A percentile compares a stretch with the other conserved stretches of the same genome.
These are phyloP conservation scores for Salisapilia sapeloensis DNA, from an alignment of 352 stramenopile genomes.

Conservation along the genomic window DNA sequence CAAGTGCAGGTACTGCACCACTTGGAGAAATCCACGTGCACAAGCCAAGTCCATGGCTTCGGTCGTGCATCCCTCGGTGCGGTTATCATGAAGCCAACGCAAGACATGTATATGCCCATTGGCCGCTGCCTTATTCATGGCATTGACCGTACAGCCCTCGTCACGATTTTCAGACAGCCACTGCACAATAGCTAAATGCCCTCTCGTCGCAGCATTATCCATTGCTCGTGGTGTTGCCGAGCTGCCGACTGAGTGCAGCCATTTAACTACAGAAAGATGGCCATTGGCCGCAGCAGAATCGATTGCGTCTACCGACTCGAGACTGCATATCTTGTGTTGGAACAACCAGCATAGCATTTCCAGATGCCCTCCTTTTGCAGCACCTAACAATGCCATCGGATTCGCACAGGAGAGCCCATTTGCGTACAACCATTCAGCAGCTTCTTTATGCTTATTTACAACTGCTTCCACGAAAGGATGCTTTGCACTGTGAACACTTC, in stretches of 20 bases:
- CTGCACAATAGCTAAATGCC: slow-evolving; percentile 9
- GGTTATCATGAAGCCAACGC: slow-evolving; percentile 2
- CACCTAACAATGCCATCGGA: too few relatives aligned
- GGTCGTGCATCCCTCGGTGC: slow-evolving; percentile 3
- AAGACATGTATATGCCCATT: slow-evolving; percentile 2
- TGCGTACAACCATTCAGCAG: too few relatives aligned
- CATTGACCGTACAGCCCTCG: slow-evolving; percentile 1
- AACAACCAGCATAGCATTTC: too few relatives aligned
- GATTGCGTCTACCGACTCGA: slow-evolving; percentile 5
- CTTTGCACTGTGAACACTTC: too few relatives aligned
- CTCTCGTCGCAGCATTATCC: slow-evolving; percentile 6
- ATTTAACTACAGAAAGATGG: slow-evolving; percentile 7
- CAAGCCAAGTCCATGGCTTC: slow-evolving; percentile 3
- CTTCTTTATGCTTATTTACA: too few relatives aligned
- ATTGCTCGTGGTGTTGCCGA: slow-evolving; percentile 6
- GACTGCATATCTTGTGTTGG: neutral
- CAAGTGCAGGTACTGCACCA: slow-evolving; percentile 5
- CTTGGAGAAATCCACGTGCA: slow-evolving; percentile 1
- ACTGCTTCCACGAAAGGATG: too few relatives aligned
- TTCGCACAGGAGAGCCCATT: too few relatives aligned
- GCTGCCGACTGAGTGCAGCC: slow-evolving; percentile 8
- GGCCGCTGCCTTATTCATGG: slow-evolving; percentile 4
- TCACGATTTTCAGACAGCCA: neutral
- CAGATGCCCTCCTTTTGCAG: too few relatives aligned
- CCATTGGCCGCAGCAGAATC: slow-evolving; percentile 3